Evolutionary conservation across 2,329 filamentous ascomycete species (phyloP), one percentile per base, ranked within the genome.

Genomic region (Pseudocercospora macadamiae): DNA sequence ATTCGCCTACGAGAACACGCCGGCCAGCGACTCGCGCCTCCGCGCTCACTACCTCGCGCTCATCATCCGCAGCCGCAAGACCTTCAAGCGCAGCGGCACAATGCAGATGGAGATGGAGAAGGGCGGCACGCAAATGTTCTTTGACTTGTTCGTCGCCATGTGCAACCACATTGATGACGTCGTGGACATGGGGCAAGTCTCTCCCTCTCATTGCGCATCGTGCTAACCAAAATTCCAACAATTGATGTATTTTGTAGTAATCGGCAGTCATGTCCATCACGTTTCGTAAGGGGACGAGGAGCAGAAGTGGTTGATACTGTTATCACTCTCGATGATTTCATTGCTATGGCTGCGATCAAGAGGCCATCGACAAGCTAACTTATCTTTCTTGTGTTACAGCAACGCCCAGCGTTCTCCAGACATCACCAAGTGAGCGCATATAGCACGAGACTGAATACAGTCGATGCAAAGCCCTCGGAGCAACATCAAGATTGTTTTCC

Each of bases 41-140:
- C 92, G 93, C 81, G 93, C 93, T 82, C 92, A 96, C 82, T 97
- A 96, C 83, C 88, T 97, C 76, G 91, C 93, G 75, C 86, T 97
- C 78, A 96, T 97, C 79, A 96, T 97, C 82, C 89, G 93, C 82
- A 93, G 90, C 84, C 91, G 93, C 77, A 92, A 92, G 83, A 96
- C 91, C 73, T 97, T 97, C 79, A 97, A 96, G 88, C 88, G 90
- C 79, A 96, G 92, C 82, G 93, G 93, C 79, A 97, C 93, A 78
- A 96, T 97, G 92, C 93, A 97, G 85, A 89, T 90, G 81, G 93
- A 97, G 82, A 97, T 97, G 93, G 91, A 96, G 82, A 87, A 87
- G 77, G 92, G 93, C 76, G 92, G 83, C 79, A 70, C 69, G 57
- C 93, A 93, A 83, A 84, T 97, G 80, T 97, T 95, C 84, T 97